phyloP scores from a whole-genome alignment of 2,329 filamentous ascomycete species.

The Penicillium sp. region DNA sequence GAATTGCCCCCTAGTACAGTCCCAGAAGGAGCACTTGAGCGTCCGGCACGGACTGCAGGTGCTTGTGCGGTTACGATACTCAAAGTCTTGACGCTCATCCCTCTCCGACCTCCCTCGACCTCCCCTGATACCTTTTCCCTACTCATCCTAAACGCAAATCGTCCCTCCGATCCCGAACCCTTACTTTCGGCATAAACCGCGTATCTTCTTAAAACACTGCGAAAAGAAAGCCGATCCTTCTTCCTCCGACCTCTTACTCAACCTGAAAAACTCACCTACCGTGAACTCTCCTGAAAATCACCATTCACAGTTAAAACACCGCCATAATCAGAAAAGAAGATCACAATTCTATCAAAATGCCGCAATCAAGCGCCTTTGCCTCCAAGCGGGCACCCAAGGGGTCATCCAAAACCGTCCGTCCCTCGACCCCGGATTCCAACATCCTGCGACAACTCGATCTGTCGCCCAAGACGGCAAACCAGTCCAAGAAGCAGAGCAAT shows the following conservation, averaged over 20 bases:
- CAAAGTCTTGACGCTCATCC: slow-evolving; percentile 7
- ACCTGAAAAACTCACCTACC: not conserved
- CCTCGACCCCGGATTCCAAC: slow-evolving; percentile 28
- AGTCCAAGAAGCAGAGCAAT: slow-evolving; percentile 31
- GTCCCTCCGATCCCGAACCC: slow-evolving; percentile 6
- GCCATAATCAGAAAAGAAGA: not conserved
- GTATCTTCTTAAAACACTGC: not conserved
- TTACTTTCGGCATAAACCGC: not conserved
- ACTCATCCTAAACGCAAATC: not conserved
- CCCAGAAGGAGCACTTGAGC: slow-evolving; percentile 41
- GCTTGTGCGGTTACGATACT: slow-evolving; percentile 31
- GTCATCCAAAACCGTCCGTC: slow-evolving; percentile 28
- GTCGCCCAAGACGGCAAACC: slow-evolving; percentile 24
- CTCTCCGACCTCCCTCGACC: slow-evolving; percentile 19
- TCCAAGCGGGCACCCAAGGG: slow-evolving; percentile 33
- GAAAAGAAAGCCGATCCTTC: not conserved
- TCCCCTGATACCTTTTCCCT: slow-evolving; percentile 15
- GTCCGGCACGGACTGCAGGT: slow-evolving; percentile 41
- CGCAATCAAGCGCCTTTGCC: slow-evolving; percentile 29
- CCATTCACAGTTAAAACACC: not conserved
- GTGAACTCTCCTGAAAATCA: not conserved
- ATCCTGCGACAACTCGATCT: slow-evolving; percentile 26
- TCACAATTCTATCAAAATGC: slow-evolving; percentile 15
- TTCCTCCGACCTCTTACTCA: not conserved
- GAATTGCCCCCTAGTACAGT: slow-evolving; percentile 59